Evolutionary conservation across 352 stramenopile species (phyloP).

Genomic region (Phytopythium mirpurense): DNA sequence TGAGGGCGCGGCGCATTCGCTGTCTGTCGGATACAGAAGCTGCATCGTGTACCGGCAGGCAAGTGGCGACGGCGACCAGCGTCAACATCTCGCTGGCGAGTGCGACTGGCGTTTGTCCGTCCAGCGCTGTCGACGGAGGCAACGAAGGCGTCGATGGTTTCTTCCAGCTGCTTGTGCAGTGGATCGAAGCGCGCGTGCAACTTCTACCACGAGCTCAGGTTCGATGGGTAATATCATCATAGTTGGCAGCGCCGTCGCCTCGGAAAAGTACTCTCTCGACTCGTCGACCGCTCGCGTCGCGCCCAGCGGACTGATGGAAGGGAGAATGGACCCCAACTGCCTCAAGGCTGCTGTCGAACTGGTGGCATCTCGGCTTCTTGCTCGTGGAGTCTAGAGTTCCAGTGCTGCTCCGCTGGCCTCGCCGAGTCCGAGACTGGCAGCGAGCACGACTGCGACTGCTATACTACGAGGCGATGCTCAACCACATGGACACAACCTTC

Average conservation of each 20-base stretch:
- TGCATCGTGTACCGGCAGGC: too few species aligned
- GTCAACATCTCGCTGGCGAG: not conserved
- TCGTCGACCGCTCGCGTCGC: constrained; percentile 28
- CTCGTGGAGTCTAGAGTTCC: too few species aligned
- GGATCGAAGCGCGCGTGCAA: constrained; percentile 29
- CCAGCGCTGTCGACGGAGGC: constrained; percentile 5
- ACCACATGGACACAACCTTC: too few species aligned
- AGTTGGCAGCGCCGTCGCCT: constrained; percentile 34
- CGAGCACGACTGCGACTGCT: too few species aligned
- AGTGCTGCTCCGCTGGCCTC: too few species aligned
- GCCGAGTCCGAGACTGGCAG: too few species aligned
- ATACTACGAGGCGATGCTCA: too few species aligned
- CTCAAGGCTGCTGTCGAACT: constrained; percentile 24
- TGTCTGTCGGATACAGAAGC: too few species aligned
- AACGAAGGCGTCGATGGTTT: constrained; percentile 3
- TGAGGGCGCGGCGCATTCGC: too few species aligned
- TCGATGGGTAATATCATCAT: constrained; percentile 57
- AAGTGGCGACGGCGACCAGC: not conserved
- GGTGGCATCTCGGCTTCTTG: too few species aligned
- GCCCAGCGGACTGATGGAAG: constrained; percentile 33
- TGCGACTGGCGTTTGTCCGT: not conserved
- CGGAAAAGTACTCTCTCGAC: constrained; percentile 34
- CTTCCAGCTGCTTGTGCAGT: constrained; percentile 22
- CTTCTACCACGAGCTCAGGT: constrained; percentile 41
- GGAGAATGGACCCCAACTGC: constrained; percentile 46